A percentile compares a stretch with the other conserved stretches of the same genome.
phyloP scores from a whole-genome alignment of 352 stramenopile species.

The Hyaloperonospora brassicae region DNA sequence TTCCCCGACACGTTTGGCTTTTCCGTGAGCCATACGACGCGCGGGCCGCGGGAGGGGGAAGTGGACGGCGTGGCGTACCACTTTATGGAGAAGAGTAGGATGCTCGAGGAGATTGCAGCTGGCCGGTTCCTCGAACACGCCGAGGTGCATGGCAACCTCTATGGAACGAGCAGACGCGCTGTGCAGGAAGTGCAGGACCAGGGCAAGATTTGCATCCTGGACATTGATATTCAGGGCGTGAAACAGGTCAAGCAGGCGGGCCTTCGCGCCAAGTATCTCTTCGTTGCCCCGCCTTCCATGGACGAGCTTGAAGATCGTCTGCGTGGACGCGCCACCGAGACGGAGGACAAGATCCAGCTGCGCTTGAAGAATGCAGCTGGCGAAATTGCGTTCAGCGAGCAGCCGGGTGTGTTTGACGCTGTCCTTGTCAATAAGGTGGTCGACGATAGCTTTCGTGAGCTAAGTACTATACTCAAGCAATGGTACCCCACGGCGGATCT shows the following conservation, averaged over 20 bases:
- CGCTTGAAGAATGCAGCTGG: slow-evolving; percentile 89
- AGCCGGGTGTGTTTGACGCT: slow-evolving; percentile 81
- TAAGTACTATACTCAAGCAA: slow-evolving; percentile 57
- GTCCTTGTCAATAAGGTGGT: slow-evolving; percentile 87
- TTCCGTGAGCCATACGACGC: slow-evolving; percentile 96
- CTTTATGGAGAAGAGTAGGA: slow-evolving; percentile 90
- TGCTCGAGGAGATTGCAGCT: slow-evolving; percentile 90
- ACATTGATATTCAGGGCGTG: slow-evolving; percentile 98
- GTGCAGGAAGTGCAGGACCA: slow-evolving; percentile 89
- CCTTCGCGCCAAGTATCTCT: slow-evolving; percentile 92
- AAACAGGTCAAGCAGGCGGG: slow-evolving; percentile 87
- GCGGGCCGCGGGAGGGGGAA: slow-evolving; percentile 89
- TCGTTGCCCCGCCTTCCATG: slow-evolving; percentile 94
- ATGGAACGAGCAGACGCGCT: slow-evolving; percentile 91
- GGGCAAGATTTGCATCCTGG: slow-evolving; percentile 96
- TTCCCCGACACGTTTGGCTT: slow-evolving; percentile 90
- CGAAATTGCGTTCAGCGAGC: slow-evolving; percentile 88
- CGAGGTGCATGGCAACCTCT: slow-evolving; percentile 96
- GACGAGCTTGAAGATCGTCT: slow-evolving; percentile 91
- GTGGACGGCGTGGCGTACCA: slow-evolving; percentile 95
- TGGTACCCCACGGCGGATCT: slow-evolving; percentile 73
- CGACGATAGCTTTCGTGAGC: slow-evolving; percentile 67
- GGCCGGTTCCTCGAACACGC: slow-evolving; percentile 97
- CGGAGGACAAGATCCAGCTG: slow-evolving; percentile 91
- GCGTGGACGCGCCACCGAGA: slow-evolving; percentile 92